Conservation (phyloP, 345 rosid species). For the Eutrema japonicum region DNA sequence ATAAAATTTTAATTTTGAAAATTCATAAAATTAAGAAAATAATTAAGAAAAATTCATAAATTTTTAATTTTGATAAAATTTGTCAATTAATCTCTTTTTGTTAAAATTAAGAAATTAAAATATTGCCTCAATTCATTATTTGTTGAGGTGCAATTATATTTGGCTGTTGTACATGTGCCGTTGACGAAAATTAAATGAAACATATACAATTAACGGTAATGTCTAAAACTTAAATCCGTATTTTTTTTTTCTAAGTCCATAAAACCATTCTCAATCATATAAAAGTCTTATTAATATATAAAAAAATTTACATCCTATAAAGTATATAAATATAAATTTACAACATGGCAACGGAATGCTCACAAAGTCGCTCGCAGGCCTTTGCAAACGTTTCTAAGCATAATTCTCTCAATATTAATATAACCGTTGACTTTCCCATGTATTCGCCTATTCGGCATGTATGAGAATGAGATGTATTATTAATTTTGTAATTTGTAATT, state of each 20-base stretch:
- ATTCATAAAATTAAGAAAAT: too few species aligned
- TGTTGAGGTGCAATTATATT: slow-evolving; percentile 28
- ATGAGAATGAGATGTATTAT: background rate
- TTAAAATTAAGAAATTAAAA: background rate
- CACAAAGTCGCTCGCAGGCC: slow-evolving; percentile 44
- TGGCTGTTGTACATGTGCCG: slow-evolving; percentile 40
- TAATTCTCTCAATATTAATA: slow-evolving; percentile 10
- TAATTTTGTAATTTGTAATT: background rate
- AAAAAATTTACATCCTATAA: slow-evolving; percentile 5
- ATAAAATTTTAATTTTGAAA: too few species aligned
- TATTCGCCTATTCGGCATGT: slow-evolving; percentile 14
- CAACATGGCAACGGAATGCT: slow-evolving; percentile 35
- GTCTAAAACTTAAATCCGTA: background rate
- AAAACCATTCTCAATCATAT: slow-evolving; percentile 21
- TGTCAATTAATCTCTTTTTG: too few species aligned
- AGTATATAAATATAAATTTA: background rate
- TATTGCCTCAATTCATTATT: slow-evolving; percentile 22
- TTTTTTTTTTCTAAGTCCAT: background rate
- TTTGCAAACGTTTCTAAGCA: slow-evolving; percentile 23
- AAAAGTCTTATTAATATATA: slow-evolving; percentile 18
- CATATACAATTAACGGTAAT: slow-evolving; percentile 19
- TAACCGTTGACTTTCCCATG: slow-evolving; percentile 32
- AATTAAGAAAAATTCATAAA: too few species aligned
- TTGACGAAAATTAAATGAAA: slow-evolving; percentile 24
- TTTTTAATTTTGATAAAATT: too few species aligned